Base-by-base conservation (phyloP, 345 rosid species). In the Eucalyptus curtisii region DNA sequence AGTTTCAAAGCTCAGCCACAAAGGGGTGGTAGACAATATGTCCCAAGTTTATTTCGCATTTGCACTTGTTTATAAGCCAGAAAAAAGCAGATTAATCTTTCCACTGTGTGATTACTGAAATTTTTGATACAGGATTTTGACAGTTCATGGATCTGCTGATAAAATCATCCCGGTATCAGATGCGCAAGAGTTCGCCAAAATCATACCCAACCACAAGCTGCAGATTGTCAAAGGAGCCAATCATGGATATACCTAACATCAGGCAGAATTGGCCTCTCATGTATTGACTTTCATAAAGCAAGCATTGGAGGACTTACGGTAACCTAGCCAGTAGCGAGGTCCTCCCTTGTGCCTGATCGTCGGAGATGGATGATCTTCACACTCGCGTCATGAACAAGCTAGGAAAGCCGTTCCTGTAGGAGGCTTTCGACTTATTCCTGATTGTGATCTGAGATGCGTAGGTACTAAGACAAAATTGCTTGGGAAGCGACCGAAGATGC, bases 61-160 rank as follows among this genome's bases (percentile, higher is more conserved):
- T 44, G 47, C 47, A 7, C 55, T 50, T 50, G 55, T 50, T 50
- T 50, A 17, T 50, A 50, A 50, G 55, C 55, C 22, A 1, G 3
- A 17, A 50, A 50, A 50, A 7, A 50, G 55, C 20, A 50, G 55
- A 48, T 48, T 17, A 50, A 17, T 15, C 2, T 50, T 7, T 50
- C 82, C 30, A 48, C 82, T 61, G 13, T 61, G 25, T 66, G 30
- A 16, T 14, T 22, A 15, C 42, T 40, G 24, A 47, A 88, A 17
- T 66, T 33, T 53, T 10, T 3, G 10, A 49, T 57, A 24, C 91
- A 95, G 98, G 91, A 96, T 96, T 45, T 86, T 95, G 94, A 96
- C 98, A 44, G 93, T 97, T 87, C 99, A 97, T 81, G 99, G 98
- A 91, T 90, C 96, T 37, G 92, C 64, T 45, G 98, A 97, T 33